Evolutionary conservation across 176 grass and related monocot genomes (phyloP), one percentile per base, ranked within the genome.

Genomic region (Puccinellia tenuiflora): DNA sequence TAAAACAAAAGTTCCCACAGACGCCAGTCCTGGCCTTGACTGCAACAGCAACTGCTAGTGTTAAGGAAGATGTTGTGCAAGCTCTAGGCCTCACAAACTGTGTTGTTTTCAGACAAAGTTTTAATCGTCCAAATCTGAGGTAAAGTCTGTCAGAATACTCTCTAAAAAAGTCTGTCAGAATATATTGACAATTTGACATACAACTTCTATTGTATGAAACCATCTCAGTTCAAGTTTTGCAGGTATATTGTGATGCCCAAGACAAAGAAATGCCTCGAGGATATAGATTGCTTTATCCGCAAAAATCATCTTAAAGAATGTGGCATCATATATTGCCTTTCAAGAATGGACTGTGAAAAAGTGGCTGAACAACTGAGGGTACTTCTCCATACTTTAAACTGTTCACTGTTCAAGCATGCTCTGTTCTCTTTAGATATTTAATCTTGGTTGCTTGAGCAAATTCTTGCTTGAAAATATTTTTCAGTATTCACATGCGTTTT

Each of bases 11-110:
- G 38, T 98, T 93, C 77, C 87, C 92, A 47, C 73, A 87, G 64
- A 85, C 85, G 7, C 92, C 92, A 46, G 96, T 98, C 47, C 33
- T 98, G 80, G 96, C 96, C 62, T 90, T 98, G 75, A 98, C 89
- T 22, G 96, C 96, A 85, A 98, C 92, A 68, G 91, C 96, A 90
- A 97, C 92, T 76, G 92, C 86, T 53, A 92, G 84, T 55, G 95
- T 98, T 26, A 98, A 91, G 87, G 95, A 92, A 92, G 95, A 98
- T 86, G 92, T 98, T 67, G 95, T 98, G 75, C 95, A 94, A 91
- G 95, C 90, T 88, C 68, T 98, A 52, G 95, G 90, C 62, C 90
- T 98, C 24, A 65, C 68, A 73, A 94, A 98, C 59, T 98, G 95
- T 63, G 88, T 98, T 64, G 75, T 98, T 86, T 98, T 98, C 54